Evolutionary conservation across 164 flowering plant genomes (phyloP).

Genomic region (Chloranthus sessilifolius): DNA sequence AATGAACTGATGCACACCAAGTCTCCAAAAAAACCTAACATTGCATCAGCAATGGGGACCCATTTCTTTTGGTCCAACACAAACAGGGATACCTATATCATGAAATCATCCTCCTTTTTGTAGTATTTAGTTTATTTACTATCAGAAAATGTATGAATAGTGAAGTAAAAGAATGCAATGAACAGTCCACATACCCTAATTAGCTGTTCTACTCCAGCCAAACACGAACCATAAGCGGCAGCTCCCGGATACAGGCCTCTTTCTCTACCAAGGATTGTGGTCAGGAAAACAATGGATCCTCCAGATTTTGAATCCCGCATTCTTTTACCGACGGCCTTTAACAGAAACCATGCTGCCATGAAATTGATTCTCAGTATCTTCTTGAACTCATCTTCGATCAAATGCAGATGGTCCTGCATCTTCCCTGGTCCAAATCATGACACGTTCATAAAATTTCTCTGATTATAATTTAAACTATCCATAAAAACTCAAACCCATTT

Average conservation of each 20-base stretch:
- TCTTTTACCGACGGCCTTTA: conserved; percentile 61
- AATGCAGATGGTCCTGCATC: conserved; percentile 52
- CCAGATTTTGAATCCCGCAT: conserved; percentile 65
- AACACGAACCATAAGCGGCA: conserved; percentile 78
- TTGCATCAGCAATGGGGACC: too few species aligned
- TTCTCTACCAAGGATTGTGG: conserved; percentile 68
- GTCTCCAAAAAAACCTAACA: too few species aligned
- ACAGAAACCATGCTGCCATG: conserved; percentile 74
- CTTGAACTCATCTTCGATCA: conserved; percentile 61
- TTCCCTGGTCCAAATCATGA: conserved; percentile 57
- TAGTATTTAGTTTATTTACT: too few species aligned
- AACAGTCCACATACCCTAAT: conserved; percentile 55
- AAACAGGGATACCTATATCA: too few species aligned
- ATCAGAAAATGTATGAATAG: too few species aligned
- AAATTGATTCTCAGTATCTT: conserved; percentile 65
- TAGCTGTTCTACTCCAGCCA: conserved; percentile 74
- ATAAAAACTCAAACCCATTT: too few species aligned
- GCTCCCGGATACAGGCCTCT: conserved; percentile 90
- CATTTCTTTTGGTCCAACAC: too few species aligned
- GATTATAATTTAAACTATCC: too few species aligned
- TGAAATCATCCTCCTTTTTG: too few species aligned
- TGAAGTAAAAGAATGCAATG: background rate
- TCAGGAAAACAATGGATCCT: conserved; percentile 77
- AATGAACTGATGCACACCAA: too few species aligned
- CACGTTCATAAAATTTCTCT: too few species aligned